These are phyloP conservation scores for Geranomyces variabilis DNA, from an alignment of 192 early-diverging fungal genomes.

Conservation along the genomic window DNA sequence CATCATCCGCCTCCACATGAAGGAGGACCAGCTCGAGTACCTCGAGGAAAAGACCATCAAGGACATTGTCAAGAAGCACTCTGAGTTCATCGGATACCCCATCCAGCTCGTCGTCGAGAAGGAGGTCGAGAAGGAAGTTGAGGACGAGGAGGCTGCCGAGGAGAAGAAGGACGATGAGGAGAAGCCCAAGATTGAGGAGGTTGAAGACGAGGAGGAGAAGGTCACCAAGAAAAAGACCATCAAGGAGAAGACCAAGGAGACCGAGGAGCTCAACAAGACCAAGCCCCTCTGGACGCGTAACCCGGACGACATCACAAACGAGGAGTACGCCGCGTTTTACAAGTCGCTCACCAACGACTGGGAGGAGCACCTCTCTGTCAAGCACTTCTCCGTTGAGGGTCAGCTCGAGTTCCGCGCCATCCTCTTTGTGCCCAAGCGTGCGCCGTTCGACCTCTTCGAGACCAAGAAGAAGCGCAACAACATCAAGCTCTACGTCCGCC, in stretches of 20 bases:
- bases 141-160: constrained; percentile 84
- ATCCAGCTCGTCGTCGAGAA: constrained; percentile 96
- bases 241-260: constrained; percentile 81
- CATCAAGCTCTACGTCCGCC: constrained; percentile 99
- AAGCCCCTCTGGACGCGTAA: constrained; percentile 99
- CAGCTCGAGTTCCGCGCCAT: constrained; percentile 99
- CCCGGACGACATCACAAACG: constrained; percentile 94
- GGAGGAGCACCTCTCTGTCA: constrained; percentile 97
- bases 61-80: constrained; percentile 99
- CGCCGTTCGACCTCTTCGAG: constrained; percentile 98
- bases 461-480: constrained; percentile 99
- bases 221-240: constrained; percentile 81
- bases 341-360: constrained; percentile 98
- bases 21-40: constrained; percentile 98
- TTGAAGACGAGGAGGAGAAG: constrained; percentile 77
- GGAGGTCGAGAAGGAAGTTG: constrained; percentile 98
- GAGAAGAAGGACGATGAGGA: constrained; percentile 64
- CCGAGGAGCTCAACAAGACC: constrained; percentile 95
- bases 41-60: constrained; percentile 99
- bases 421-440: constrained; percentile 94
- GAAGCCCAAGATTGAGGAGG: constrained; percentile 57
- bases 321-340: constrained; percentile 98
- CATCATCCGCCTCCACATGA: constrained; percentile 94
- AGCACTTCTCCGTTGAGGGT: constrained; percentile 99
- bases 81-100: constrained; percentile 99